These are phyloP conservation scores for Teunomyces gatunensis DNA, from an alignment of 805 yeast species.

Conservation along the genomic window DNA sequence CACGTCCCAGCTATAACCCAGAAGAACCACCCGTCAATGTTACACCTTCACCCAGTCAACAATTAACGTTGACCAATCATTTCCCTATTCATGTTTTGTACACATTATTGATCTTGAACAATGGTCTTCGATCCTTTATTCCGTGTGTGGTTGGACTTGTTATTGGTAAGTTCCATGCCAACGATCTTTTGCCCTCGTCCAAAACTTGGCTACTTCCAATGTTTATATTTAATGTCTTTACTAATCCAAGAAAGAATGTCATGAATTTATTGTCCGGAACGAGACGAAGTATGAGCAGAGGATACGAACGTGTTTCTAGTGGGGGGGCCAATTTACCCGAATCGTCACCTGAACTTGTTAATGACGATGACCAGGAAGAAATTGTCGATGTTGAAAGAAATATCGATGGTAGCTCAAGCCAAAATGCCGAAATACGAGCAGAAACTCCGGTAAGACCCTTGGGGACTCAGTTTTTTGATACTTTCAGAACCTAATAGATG, in stretches of 20 bases:
- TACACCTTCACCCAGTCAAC: slow-evolving; percentile 7
- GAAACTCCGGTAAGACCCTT: slow-evolving; percentile 63
- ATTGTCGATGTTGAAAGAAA: slow-evolving; percentile 17
- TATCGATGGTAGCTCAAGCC: slow-evolving; percentile 4
- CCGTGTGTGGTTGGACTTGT: slow-evolving; percentile 38
- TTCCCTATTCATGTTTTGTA: slow-evolving; percentile 40
- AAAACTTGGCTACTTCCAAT: slow-evolving; percentile 33
- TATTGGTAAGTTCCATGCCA: slow-evolving; percentile 34
- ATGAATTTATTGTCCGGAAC: not conserved
- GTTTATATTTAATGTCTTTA: slow-evolving; percentile 23
- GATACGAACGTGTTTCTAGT: not conserved
- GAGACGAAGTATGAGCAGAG: not conserved
- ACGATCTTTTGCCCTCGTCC: slow-evolving; percentile 38
- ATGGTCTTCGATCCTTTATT: slow-evolving; percentile 33
- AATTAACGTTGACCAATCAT: slow-evolving; percentile 32
- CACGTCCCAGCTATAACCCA: slow-evolving; percentile 7
- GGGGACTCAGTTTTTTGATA: slow-evolving; percentile 58
- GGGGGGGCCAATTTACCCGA: not conserved
- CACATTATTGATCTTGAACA: slow-evolving; percentile 35
- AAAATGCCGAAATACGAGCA: slow-evolving; percentile 33
- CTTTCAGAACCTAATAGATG: slow-evolving; percentile 44
- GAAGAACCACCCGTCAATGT: not conserved
- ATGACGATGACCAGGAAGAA: slow-evolving; percentile 21
- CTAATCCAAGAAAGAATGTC: slow-evolving; percentile 21
- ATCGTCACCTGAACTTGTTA: not conserved